These are phyloP conservation scores for Cryptococcus floricola DNA, from an alignment of 1,284 basidiomycete species.

Conservation along the genomic window DNA sequence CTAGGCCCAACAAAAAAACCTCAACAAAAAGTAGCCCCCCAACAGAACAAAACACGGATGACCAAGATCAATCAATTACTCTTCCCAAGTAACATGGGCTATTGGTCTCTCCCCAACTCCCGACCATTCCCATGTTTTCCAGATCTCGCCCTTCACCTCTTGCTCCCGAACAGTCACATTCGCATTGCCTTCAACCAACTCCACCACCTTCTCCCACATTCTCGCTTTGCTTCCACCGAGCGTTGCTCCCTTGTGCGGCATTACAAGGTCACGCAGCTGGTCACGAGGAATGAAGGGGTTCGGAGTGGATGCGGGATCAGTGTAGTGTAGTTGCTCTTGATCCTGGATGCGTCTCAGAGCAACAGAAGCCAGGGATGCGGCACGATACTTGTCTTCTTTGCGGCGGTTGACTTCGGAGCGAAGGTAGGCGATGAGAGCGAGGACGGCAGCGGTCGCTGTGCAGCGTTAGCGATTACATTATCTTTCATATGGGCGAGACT, in stretches of 20 bases:
- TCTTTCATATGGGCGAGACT: conserved; percentile 26
- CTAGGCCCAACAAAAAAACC: neutral
- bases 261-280: conserved; percentile 84
- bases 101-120: conserved; percentile 20
- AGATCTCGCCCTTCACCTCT: conserved; percentile 72
- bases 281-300: conserved; percentile 78
- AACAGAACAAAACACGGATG: neutral
- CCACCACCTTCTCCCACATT: conserved; percentile 83
- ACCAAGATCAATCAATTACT: conserved; percentile 2
- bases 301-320: conserved; percentile 73
- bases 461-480: neutral
- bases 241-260: conserved; percentile 76
- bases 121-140: conserved; percentile 56
- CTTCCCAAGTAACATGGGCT: conserved; percentile 25
- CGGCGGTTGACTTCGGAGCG: conserved; percentile 12
- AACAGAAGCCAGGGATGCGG: conserved; percentile 71
- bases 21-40: neutral
- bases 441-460: conserved; percentile 37
- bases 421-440: conserved; percentile 42
- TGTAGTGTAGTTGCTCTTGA: conserved; percentile 78
- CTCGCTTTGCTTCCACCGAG: conserved; percentile 46
- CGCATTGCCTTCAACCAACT: conserved; percentile 85
- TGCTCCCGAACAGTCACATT: conserved; percentile 87
- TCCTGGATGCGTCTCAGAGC: conserved; percentile 77
- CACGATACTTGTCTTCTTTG: conserved; percentile 61